Conservation (phyloP, 192 early-diverging fungal genomes). For the Gonapodya prolifera region DNA sequence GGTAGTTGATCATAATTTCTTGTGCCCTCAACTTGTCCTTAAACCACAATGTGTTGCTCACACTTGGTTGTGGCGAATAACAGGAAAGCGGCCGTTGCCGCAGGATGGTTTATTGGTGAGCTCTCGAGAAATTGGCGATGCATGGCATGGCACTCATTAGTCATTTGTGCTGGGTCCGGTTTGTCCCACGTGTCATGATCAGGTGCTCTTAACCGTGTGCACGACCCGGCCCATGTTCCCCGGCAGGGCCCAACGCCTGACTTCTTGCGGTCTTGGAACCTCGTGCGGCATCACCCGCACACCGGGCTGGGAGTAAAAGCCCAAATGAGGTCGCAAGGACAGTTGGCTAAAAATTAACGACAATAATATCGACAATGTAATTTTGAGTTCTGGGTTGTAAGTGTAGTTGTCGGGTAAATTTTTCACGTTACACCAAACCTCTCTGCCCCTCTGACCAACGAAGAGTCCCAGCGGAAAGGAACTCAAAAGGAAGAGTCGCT, state of each 20-base stretch:
- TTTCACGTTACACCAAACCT: too few species aligned
- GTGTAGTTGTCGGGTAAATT: too few species aligned
- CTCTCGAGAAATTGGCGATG: not conserved
- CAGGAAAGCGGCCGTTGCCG: not conserved
- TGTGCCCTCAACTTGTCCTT: not conserved
- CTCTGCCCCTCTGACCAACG: too few species aligned
- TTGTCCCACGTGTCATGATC: not conserved
- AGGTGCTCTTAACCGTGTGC: not conserved
- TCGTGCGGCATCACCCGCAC: not conserved
- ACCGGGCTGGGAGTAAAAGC: not conserved
- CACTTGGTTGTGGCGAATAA: not conserved
- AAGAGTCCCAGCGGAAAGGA: too few species aligned
- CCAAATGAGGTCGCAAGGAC: too few species aligned
- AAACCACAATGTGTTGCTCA: not conserved
- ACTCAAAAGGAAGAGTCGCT: too few species aligned
- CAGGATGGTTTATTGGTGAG: not conserved
- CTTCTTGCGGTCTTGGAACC: not conserved
- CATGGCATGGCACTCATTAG: not conserved
- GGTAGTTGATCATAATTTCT: too few species aligned
- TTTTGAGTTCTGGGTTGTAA: too few species aligned
- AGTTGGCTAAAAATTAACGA: too few species aligned
- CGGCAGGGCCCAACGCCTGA: not conserved
- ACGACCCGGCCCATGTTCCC: not conserved
- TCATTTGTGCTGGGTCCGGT: too few species aligned
- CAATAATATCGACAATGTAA: too few species aligned